Percentiles rank a stretch among this genome's conserved stretches.
These are phyloP conservation scores for Waitea zeae DNA, from an alignment of 1,284 basidiomycete species.

Conservation along the genomic window DNA sequence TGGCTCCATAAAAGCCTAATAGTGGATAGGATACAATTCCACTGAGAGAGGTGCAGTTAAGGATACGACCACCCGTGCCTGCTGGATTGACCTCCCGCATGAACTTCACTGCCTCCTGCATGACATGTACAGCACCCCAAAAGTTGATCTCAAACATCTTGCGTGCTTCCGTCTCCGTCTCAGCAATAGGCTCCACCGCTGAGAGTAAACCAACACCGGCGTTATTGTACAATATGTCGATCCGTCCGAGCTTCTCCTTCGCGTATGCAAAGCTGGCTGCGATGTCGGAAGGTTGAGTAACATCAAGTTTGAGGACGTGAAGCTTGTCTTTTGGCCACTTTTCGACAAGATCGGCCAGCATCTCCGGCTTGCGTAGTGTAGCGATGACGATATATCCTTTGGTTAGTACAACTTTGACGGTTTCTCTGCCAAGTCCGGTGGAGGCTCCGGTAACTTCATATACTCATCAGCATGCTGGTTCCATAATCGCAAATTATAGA, in stretches of 20 bases:
- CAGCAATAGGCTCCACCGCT: conserved; percentile 10
- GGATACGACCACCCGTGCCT: no score
- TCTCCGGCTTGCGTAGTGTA: conserved; percentile 8
- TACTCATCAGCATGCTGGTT: no score
- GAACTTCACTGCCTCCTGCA: conserved; percentile 12
- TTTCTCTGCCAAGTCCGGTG: conserved; percentile 7
- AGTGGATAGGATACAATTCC: no score
- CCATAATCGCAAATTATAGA: no score
- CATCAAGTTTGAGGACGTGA: conserved; percentile 8
- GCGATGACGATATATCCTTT: conserved; percentile 8
- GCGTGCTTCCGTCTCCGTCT: conserved; percentile 9
- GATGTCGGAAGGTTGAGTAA: conserved; percentile 6
- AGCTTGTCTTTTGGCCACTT: conserved; percentile 7
- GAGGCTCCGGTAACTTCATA: conserved; percentile 10
- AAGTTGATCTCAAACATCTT: conserved; percentile 11
- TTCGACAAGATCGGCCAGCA: conserved; percentile 6
- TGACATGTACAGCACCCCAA: conserved; percentile 11
- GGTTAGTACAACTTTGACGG: conserved; percentile 6
- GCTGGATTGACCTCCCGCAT: conserved; percentile 25
- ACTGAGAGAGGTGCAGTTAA: no score
- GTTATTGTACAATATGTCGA: conserved; percentile 11
- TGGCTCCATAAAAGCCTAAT: no score
- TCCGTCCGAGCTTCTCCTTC: conserved; percentile 6
- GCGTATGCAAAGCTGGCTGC: conserved; percentile 5
- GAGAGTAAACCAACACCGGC: conserved; percentile 3